Evolutionary conservation across 108 stramenopile genomes (phyloP), one percentile per base, ranked within the genome.

Genomic region (Conticribra weissflogii): DNA sequence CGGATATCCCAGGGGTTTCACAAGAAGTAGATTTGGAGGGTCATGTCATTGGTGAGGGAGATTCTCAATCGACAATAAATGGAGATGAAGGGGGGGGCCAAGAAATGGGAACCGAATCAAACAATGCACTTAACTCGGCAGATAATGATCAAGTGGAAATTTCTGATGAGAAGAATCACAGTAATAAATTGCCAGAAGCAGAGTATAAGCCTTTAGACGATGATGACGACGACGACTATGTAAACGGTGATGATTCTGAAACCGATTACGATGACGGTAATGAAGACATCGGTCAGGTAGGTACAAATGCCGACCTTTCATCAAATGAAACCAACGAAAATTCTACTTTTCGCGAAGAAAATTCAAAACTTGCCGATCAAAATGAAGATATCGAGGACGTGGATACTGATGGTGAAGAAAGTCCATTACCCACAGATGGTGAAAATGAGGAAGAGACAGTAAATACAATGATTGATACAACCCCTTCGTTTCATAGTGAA

Each of bases 31-130:
- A 25, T 24, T 23, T 14, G 2, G 59, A 3, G 30, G 5, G 45
- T 44, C 59, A 9, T 41, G 34, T 60, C 3, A 36, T 57, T 31
- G 36, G 59, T 17, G 59, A 60, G 19, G 59, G 30, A 45, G 41
- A 32, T 30, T 19, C 18, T 15, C 21, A 50, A 57, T 47, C 45
- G 23, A 24, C 17, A 28, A 46, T 29, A 28, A 45, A 47, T 30
- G 27, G 4, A 28, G 56, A 68, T 19, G 2, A 25, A 41, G 56
- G 45, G 16, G 28, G 32, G 17, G 12, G 34, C 46, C 47, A 58
- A 16, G 57, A 59, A 47, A 47, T 22, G 41, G 54, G 28, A 47
- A 29, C 0, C 48, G 31, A 59, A 28, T 25, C 16, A 29, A 9
- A 18, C 27, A 46, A n/a, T n/a, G n/a, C n/a, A n/a, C n/a, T n/a